Conservation (phyloP, 768 basidiomycete species). For the Pleurotus cornucopiae region DNA sequence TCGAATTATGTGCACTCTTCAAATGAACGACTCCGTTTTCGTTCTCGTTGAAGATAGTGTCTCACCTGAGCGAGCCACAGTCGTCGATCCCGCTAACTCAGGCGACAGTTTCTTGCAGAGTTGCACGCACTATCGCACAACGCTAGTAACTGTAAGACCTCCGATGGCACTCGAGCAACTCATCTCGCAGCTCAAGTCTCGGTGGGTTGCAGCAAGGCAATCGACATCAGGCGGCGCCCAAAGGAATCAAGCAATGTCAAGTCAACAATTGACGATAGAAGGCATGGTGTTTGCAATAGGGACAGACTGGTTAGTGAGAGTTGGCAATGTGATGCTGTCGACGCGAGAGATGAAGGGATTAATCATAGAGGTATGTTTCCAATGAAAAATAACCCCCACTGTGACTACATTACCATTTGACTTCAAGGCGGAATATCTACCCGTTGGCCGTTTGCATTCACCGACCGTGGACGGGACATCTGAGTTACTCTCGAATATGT, state of each 20-base stretch:
- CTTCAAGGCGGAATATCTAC: constrained; percentile 75
- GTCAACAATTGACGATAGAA: constrained; percentile 69
- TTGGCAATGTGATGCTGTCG: constrained; percentile 72
- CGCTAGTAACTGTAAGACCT: constrained; percentile 72
- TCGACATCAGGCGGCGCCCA: constrained; percentile 30
- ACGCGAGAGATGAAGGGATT: constrained; percentile 80
- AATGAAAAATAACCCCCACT: constrained; percentile 9
- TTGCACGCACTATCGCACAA: constrained; percentile 68
- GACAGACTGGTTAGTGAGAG: constrained; percentile 76
- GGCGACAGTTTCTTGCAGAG: constrained; percentile 39
- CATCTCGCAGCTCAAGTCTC: constrained; percentile 66
- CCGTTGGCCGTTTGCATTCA: constrained; percentile 64
- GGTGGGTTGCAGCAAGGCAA: constrained; percentile 71
- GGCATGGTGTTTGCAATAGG: constrained; percentile 74
- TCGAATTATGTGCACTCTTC: constrained; percentile 70
- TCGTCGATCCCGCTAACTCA: constrained; percentile 41
- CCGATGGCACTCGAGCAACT: constrained; percentile 75
- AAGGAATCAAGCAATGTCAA: constrained; percentile 39
- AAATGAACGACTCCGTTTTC: constrained; percentile 79
- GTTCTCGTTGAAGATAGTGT: constrained; percentile 74
- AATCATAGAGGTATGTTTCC: constrained; percentile 64
- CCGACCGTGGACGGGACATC: constrained; percentile 64
- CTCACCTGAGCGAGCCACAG: constrained; percentile 65
- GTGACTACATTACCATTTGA: constrained; percentile 8
- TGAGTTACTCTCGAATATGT: constrained; percentile 68